Conservation (phyloP, 495 filamentous ascomycete species). For the Talaromyces trachyspermus region DNA sequence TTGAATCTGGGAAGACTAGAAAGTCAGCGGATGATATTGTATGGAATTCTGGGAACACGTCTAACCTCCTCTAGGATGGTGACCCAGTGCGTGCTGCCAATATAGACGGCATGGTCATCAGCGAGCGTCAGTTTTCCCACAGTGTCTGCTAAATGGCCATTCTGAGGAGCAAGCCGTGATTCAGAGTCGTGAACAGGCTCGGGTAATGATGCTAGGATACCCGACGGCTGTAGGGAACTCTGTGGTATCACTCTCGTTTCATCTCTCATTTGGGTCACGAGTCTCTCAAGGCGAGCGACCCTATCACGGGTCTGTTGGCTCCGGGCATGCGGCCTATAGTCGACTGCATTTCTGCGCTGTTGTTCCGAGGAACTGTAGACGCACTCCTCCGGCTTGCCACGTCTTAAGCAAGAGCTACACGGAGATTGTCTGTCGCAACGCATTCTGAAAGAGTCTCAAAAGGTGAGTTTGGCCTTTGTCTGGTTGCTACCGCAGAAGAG, state of each 20-base stretch:
- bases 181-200: neutral
- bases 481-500: neutral
- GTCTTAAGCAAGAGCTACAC: constrained; percentile 1
- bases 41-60: constrained; percentile 2
- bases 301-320: constrained; percentile 1
- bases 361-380: constrained; percentile 2
- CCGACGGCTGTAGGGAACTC: neutral
- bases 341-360: constrained; percentile 3
- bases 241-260: constrained; percentile 1
- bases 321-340: constrained; percentile 5
- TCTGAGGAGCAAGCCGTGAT: neutral
- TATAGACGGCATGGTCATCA: constrained; percentile 41
- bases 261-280: constrained; percentile 7
- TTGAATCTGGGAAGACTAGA: neutral
- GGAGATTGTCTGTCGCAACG: constrained; percentile 6
- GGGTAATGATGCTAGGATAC: neutral
- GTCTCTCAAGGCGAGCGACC: constrained; percentile 3
- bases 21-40: neutral
- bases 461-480: too few relatives aligned
- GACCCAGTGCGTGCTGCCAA: constrained; percentile 86
- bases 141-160: neutral
- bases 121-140: constrained; percentile 6
- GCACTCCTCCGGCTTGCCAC: constrained; percentile 4
- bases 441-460: neutral
- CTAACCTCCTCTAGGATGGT: constrained; percentile 72